These are phyloP conservation scores for Candida quercuum DNA, from an alignment of 805 yeast species.

Conservation along the genomic window DNA sequence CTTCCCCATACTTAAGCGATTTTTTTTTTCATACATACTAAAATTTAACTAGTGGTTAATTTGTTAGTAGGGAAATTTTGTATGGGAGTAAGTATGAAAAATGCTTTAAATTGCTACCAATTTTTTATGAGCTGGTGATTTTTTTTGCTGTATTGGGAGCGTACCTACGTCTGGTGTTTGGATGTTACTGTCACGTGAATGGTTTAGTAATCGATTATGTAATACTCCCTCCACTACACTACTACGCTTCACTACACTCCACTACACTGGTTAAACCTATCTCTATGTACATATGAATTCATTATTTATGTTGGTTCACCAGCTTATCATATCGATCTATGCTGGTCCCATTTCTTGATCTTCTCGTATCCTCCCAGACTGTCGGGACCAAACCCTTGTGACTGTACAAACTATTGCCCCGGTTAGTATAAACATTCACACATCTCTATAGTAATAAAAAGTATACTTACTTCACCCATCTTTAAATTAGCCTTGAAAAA, in stretches of 20 bases:
- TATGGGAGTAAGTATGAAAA: not conserved
- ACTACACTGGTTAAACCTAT: too few relatives aligned
- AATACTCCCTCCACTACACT: too few relatives aligned
- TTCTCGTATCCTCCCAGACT: constrained; percentile 16
- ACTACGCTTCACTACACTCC: not conserved
- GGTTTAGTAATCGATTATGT: too few relatives aligned
- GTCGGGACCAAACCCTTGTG: constrained; percentile 19
- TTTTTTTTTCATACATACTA: constrained; percentile 1
- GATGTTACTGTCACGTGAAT: not conserved
- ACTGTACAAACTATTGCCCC: constrained; percentile 21
- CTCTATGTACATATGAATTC: too few relatives aligned
- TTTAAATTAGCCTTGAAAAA: constrained; percentile 67
- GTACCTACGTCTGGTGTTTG: too few relatives aligned
- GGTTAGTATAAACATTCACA: too few relatives aligned
- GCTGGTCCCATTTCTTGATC: constrained; percentile 10
- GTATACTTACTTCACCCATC: constrained; percentile 42
- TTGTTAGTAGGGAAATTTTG: not conserved
- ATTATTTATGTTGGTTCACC: too few relatives aligned
- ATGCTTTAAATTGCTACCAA: constrained; percentile 1
- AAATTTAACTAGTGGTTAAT: constrained; percentile 1
- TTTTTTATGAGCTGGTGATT: not conserved
- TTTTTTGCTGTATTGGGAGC: not conserved
- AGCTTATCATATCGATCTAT: too few relatives aligned
- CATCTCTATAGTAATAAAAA: too few relatives aligned
- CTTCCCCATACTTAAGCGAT: constrained; percentile 2